phyloP scores from a whole-genome alignment of 1,284 basidiomycete genomes.

The Coniferiporia weirii region DNA sequence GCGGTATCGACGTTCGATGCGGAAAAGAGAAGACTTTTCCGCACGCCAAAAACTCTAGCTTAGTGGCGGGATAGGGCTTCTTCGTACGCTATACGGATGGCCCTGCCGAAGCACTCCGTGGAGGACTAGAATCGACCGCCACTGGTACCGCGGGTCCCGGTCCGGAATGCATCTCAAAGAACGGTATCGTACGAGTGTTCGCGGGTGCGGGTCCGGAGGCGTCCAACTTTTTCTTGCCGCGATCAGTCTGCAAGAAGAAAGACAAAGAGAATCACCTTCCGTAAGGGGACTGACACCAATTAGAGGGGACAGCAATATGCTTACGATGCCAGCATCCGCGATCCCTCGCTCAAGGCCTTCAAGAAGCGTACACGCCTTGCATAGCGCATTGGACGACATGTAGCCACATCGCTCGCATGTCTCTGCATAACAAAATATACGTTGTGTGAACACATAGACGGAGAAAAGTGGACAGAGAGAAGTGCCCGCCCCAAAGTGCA shows the following conservation, averaged over 20 bases:
- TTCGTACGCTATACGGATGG: neutral
- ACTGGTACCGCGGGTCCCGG: conserved; percentile 8
- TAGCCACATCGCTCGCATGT: conserved; percentile 87
- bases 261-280: conserved; percentile 2
- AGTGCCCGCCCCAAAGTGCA: neutral
- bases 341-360: conserved; percentile 88
- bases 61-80: neutral
- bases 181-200: conserved; percentile 62
- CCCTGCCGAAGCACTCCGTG: neutral
- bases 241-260: conserved; percentile 47
- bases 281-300: neutral
- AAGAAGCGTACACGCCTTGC: conserved; percentile 88
- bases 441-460: neutral
- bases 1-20: too few species aligned
- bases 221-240: conserved; percentile 52
- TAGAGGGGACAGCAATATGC: conserved; percentile 28
- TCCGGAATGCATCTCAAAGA: conserved; percentile 31
- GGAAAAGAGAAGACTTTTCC: too few species aligned
- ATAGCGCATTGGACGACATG: conserved; percentile 88
- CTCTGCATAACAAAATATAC: conserved; percentile 42
- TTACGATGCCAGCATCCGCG: conserved; percentile 59
- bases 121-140: neutral
- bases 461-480: neutral
- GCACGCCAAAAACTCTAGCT: too few species aligned
- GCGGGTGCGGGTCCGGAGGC: conserved; percentile 52